These are phyloP conservation scores for Sungouiozyma intestinalis DNA, from an alignment of 805 yeast genomes.

Conservation along the genomic window DNA sequence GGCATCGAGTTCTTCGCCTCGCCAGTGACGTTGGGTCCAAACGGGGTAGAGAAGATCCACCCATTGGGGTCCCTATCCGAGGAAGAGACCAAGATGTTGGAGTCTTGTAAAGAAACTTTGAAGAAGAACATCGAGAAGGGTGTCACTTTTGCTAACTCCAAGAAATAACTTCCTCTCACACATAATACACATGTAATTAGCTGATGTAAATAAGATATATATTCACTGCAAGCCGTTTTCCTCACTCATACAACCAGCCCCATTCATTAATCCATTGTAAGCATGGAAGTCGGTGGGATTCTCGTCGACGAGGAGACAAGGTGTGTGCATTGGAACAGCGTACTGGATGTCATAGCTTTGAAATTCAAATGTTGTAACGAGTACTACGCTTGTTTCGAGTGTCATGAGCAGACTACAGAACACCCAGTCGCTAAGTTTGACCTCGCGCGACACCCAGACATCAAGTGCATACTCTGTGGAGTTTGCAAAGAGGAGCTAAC, in stretches of 20 bases:
- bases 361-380: conserved; percentile 25
- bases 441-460: conserved; percentile 4
- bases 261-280: background rate
- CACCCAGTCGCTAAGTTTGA: conserved; percentile 14
- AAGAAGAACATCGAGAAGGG: conserved; percentile 91
- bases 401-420: conserved; percentile 16
- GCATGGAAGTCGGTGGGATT: conserved; percentile 9
- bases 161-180: conserved; percentile 4
- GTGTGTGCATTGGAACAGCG: conserved; percentile 27
- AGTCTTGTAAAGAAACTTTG: conserved; percentile 78
- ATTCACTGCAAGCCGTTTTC: background rate
- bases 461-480: conserved; percentile 23
- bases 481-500: conserved; percentile 21
- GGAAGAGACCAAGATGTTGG: conserved; percentile 78
- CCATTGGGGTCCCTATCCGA: conserved; percentile 59
- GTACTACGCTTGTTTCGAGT: conserved; percentile 24
- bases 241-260: background rate
- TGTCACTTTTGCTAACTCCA: conserved; percentile 54
- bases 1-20: conserved; percentile 97
- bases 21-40: conserved; percentile 83
- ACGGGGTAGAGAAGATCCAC: conserved; percentile 80
- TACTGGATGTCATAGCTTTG: conserved; percentile 23
- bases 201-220: background rate
- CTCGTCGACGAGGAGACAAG: conserved; percentile 21
- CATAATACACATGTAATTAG: background rate